A percentile compares a stretch with the other conserved stretches of the same genome.
These are phyloP conservation scores for Lactarius hatsudake DNA, from an alignment of 768 basidiomycete genomes.

Conservation along the genomic window DNA sequence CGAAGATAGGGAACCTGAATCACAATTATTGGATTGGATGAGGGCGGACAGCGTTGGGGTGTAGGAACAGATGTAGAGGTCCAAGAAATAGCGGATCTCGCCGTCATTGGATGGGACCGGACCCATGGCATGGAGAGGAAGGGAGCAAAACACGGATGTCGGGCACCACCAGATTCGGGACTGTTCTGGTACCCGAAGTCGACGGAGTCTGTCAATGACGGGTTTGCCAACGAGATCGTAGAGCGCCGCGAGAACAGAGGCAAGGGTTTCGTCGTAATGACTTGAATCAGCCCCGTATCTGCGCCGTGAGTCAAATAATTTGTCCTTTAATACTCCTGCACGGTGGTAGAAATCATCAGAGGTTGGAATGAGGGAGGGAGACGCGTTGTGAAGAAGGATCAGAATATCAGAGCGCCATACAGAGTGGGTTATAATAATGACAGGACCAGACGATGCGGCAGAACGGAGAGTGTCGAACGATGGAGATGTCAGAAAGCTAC, in stretches of 20 bases:
- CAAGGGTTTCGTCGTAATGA: too few species aligned
- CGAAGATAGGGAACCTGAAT: too few species aligned
- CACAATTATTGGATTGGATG: neutral
- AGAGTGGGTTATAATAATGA: neutral
- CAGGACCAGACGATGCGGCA: neutral
- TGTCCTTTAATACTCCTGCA: neutral
- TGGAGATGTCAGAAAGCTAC: neutral
- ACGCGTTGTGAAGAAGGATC: neutral
- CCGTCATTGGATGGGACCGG: neutral
- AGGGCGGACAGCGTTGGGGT: neutral
- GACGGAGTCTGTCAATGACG: neutral
- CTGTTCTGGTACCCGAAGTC: neutral
- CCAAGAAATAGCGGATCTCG: neutral
- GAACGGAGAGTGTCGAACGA: neutral
- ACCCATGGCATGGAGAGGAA: slow-evolving; percentile 24
- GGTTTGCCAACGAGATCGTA: neutral
- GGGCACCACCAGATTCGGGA: neutral
- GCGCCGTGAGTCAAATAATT: neutral
- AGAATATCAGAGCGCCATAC: neutral
- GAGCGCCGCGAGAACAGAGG: neutral
- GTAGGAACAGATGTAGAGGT: slow-evolving; percentile 5
- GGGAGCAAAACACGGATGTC: slow-evolving; percentile 3
- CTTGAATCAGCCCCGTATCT: neutral
- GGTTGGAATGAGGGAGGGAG: neutral
- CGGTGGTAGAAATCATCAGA: neutral